Conservation (phyloP, 768 basidiomycete genomes). For the Hericium rajendrae region DNA sequence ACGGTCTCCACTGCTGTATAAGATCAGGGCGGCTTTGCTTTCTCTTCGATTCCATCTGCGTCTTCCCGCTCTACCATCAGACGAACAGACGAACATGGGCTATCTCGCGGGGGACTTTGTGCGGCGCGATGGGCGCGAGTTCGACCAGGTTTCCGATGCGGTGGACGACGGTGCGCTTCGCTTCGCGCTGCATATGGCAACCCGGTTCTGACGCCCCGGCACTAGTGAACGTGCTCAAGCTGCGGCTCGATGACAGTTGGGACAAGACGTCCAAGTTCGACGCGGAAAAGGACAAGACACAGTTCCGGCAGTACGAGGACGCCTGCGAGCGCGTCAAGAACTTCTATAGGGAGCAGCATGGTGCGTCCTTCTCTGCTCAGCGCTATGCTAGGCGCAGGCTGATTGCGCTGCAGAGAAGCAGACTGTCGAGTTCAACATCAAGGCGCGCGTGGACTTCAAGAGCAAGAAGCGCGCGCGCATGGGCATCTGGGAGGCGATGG, state of each 20-base stretch:
- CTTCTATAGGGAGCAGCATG: constrained; percentile 74
- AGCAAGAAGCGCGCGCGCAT: constrained; percentile 60
- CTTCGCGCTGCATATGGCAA: not conserved
- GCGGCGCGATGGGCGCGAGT: constrained; percentile 19
- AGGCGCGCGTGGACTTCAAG: constrained; percentile 67
- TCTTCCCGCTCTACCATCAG: not conserved
- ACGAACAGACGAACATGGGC: not conserved
- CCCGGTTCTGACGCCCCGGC: not conserved
- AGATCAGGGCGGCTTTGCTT: not conserved
- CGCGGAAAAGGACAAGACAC: constrained; percentile 50
- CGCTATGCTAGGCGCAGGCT: constrained; percentile 1
- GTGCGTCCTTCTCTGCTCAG: constrained; percentile 25
- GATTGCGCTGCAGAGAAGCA: constrained; percentile 55
- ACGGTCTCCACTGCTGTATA: not conserved
- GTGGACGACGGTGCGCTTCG: constrained; percentile 34
- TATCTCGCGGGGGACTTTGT: not conserved
- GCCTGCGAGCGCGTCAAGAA: constrained; percentile 72
- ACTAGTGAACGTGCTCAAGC: constrained; percentile 62
- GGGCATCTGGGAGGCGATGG: constrained; percentile 79
- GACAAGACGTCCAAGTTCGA: constrained; percentile 50
- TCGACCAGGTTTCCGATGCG: constrained; percentile 39
- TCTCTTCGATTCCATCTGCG: not conserved
- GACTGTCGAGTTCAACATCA: constrained; percentile 77
- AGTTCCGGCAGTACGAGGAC: constrained; percentile 63
- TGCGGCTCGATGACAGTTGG: constrained; percentile 31